Evolutionary conservation across 2,329 filamentous ascomycete genomes (phyloP), one percentile per base, ranked within the genome.

Genomic region (Dothistroma pini): DNA sequence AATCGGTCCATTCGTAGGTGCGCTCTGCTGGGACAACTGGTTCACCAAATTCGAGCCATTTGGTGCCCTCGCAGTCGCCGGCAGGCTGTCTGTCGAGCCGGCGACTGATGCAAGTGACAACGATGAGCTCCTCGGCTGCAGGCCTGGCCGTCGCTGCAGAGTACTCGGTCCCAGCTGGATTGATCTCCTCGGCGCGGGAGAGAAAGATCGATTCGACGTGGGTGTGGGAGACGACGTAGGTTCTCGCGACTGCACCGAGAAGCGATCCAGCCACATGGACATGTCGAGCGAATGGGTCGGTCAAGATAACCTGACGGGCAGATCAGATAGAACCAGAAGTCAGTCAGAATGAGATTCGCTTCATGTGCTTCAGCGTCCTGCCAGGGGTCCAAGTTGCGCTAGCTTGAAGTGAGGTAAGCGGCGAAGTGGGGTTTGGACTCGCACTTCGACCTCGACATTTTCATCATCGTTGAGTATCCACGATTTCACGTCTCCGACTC

Each of bases 181-280:
- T 12, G 88, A 85, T 55, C 89, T 84, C 72, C 89, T 83, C 66
- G 84, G 84, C 47, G 87, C 83, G 53, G 90, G 89, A 65, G 91
- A 92, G 72, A 86, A 89, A 54, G 88, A 80, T 73, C 91, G 86
- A 74, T 83, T 86, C 62, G 82, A 81, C 62, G 41, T 35, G 51
- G 51, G 14, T 35, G 86, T 79, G 71, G 86, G 81, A 59, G 84
- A 81, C 76, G 85, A 79, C 74, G 84, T 86, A 60, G 87, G 84
- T 75, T 89, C 87, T 70, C 84, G 86, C 66, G 89, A 88, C 75
- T 89, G 87, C 70, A 84, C 86, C 66, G 89, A 88, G 67, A 96
- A 86, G 75, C 92, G 89, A 79, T 96, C 92, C 73, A 96, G 86
- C 92, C 92, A 96, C 91, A 96, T 96, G 54, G 53, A 56, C 51